phyloP scores from a whole-genome alignment of 495 filamentous ascomycete genomes.

The Articulospora tetracladia region DNA sequence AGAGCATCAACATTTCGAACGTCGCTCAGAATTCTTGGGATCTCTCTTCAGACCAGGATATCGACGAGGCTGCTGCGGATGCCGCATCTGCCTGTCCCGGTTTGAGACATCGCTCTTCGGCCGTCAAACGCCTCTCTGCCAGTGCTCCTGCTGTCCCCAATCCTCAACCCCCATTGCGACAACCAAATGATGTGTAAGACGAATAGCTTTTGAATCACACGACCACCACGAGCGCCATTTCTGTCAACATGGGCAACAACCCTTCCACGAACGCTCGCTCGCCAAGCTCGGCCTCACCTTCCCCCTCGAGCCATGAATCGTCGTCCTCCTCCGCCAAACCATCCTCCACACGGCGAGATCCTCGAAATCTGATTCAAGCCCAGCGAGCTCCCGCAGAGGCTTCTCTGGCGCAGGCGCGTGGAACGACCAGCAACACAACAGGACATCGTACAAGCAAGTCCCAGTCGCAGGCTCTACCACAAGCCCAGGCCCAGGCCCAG shows the following conservation, averaged over 20 bases:
- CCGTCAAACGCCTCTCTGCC: background rate
- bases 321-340: constrained; percentile 9
- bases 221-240: background rate
- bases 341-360: constrained; percentile 19
- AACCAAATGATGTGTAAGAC: background rate
- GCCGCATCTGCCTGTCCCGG: no score
- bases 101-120: no score
- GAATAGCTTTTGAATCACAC: constrained; percentile 1
- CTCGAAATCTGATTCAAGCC: constrained; percentile 21
- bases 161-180: background rate
- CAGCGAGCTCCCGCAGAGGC: constrained; percentile 48
- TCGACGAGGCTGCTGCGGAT: background rate
- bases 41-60: background rate
- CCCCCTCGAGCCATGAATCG: constrained; percentile 29
- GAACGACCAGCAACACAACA: constrained; percentile 32
- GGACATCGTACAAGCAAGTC: constrained; percentile 36
- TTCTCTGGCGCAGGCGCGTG: constrained; percentile 50
- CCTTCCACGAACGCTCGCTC: constrained; percentile 34
- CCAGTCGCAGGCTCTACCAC: constrained; percentile 16
- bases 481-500: constrained; percentile 18
- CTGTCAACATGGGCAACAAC: constrained; percentile 37
- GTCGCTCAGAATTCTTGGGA: no score
- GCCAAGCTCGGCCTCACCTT: constrained; percentile 23
- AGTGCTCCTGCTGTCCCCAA: background rate
- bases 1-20: background rate